phyloP scores from a whole-genome alignment of 2,329 filamentous ascomycete genomes.

The Talaromyces pinophilus region DNA sequence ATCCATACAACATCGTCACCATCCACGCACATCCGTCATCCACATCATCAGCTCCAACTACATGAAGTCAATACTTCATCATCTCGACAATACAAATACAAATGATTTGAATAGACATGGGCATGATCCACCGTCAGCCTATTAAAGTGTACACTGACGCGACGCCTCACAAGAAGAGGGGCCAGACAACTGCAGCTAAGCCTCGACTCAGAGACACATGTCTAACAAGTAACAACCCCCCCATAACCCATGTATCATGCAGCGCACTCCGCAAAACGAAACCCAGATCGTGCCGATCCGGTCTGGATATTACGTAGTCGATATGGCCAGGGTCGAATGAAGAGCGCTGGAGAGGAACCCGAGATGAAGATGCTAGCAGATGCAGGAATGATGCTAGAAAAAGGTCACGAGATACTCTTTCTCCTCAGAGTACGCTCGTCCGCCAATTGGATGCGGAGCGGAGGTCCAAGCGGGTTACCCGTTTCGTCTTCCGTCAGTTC shows the following conservation, averaged over 20 bases:
- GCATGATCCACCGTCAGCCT: background rate
- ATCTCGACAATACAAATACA: background rate
- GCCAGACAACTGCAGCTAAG: background rate
- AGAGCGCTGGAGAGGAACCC: background rate
- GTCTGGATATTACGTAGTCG: conserved; percentile 6
- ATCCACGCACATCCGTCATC: background rate
- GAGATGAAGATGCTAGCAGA: conserved; percentile 3
- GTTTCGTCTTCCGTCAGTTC: background rate
- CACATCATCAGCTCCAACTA: background rate
- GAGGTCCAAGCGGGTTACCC: background rate
- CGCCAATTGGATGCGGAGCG: background rate
- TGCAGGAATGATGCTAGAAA: conserved; percentile 9
- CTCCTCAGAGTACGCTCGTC: background rate
- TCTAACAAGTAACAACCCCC: background rate
- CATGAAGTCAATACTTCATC: background rate
- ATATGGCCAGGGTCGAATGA: conserved; percentile 1
- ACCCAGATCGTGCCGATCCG: conserved; percentile 16
- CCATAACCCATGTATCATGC: background rate
- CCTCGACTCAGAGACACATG: conserved; percentile 6
- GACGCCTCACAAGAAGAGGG: conserved; percentile 5
- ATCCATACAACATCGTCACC: background rate
- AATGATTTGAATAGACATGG: background rate
- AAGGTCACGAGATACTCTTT: conserved; percentile 1
- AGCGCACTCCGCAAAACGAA: conserved; percentile 18
- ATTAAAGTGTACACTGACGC: background rate